Percentiles rank a stretch among this genome's conserved stretches.
Conservation (phyloP, 2,329 filamentous ascomycete species). For the Penicillium olsonii region DNA sequence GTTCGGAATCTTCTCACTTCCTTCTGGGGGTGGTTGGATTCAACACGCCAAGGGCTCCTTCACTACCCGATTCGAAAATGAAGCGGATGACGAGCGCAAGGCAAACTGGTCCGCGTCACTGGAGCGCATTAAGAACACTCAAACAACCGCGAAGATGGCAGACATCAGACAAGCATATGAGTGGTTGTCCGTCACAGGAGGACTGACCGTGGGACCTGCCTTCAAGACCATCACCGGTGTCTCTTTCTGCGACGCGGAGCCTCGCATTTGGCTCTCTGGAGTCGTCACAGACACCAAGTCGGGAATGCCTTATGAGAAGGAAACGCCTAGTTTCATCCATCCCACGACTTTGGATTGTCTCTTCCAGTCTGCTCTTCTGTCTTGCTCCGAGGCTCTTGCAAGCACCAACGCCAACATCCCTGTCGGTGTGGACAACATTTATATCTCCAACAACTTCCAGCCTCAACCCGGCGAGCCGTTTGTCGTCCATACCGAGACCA, state of each 20-base stretch:
- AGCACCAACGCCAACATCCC: conserved; percentile 22
- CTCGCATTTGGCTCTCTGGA: conserved; percentile 16
- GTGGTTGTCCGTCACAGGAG: conserved; percentile 24
- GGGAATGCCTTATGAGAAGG: conserved; percentile 20
- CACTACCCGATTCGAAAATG: conserved; percentile 8
- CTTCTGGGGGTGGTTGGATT: conserved; percentile 19
- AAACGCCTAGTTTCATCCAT: conserved; percentile 20
- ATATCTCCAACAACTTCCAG: conserved; percentile 17
- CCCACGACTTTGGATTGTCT: conserved; percentile 24
- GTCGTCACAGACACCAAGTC: conserved; percentile 18
- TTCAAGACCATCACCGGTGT: conserved; percentile 18
- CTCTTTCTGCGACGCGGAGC: conserved; percentile 13
- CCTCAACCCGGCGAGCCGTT: conserved; percentile 17
- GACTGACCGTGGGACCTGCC: conserved; percentile 17
- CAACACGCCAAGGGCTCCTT: conserved; percentile 22
- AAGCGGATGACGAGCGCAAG: conserved; percentile 4
- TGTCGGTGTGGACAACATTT: conserved; percentile 20
- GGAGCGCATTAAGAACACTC: conserved; percentile 18
- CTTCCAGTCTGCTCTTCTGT: conserved; percentile 24
- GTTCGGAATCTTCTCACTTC: conserved; percentile 21
- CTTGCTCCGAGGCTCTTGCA: conserved; percentile 15
- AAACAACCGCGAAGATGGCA: conserved; percentile 9
- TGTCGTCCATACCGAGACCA: conserved; percentile 18
- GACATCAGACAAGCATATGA: conserved; percentile 19
- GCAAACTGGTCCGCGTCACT: conserved; percentile 16